Evolutionary conservation across 2,329 filamentous ascomycete species (phyloP), one percentile per base, ranked within the genome.

Genomic region (Calonectria naviculata): DNA sequence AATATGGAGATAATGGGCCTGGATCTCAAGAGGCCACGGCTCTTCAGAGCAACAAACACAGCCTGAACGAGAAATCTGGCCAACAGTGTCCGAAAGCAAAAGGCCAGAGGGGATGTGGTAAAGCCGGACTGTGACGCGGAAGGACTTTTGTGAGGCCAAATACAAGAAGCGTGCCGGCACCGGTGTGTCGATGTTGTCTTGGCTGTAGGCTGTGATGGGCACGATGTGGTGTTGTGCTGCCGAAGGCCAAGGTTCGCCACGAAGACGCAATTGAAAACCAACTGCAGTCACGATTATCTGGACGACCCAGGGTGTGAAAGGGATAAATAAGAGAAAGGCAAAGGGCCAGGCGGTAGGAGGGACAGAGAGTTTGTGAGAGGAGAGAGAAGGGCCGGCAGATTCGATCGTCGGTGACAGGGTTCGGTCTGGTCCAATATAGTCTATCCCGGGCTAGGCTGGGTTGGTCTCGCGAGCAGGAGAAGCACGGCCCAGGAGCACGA

Each of bases 321-420:
- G 62, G 41, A 44, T 42, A 42, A 19, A 21, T 13, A 63, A 62
- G 29, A 41, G 34, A 34, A 54, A 63, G 31, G 31, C 24, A 26
- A 63, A 28, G 31, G 42, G 42, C 15, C 17, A 56, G 24, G 56
- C 36, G 47, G 26, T 26, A 63, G 47, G 46, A 44, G 29, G 31
- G 21, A 46, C 9, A 21, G 28, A 24, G 28, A 24, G 54, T 60
- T 54, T 61, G 36, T 56, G 34, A 67, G 24, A 64, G 41, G 54
- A 28, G 36, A 47, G 47, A 46, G 21, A 47, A 61, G 31, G 42
- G 28, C 61, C 42, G 29, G 29, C n/a, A 47, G 61, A 42, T 29
- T 69, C 60, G 31, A 67, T 67, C 56, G 68, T 56, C 56, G 64
- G 47, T 58, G 69, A 68, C 64, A 65, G 65, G 65, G 69, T 64